Evolutionary conservation across 2,329 filamentous ascomycete species (phyloP), one percentile per base, ranked within the genome.

Genomic region (Calonectria hongkongensis): DNA sequence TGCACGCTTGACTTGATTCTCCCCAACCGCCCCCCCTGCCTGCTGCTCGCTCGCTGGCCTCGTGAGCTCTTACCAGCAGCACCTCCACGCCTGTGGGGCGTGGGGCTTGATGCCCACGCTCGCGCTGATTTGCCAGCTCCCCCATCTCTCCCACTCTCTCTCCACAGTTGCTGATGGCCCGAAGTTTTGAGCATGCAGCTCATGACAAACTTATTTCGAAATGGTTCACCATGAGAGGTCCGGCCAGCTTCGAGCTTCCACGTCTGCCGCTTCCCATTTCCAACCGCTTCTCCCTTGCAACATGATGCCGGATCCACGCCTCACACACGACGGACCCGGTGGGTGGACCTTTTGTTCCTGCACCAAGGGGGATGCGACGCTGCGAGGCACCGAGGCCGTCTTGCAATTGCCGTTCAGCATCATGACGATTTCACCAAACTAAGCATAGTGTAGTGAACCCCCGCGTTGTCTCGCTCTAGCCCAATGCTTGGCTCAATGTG

Each of bases 161-260:
- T 80, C 78, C 78, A 78, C 78, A 78, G 74, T 71, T 68, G 77
- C 78, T 80, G 78, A 80, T 80, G 77, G 70, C 70, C 68, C 56
- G 60, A 70, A 76, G 68, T 72, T 73, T 60, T 73, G 51, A 67
- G 66, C 74, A 69, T 76, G 73, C 75, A 79, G 72, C 33, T 41
- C 78, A 80, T 80, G 78, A 80, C 78, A 80, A 80, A 80, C 78
- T 73, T 73, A 78, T 77, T 80, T 78, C 72, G 72, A 74, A 80
- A 76, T 71, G 54, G 71, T 74, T 79, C 74, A 72, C 71, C 72
- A 54, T 73, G 68, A 79, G 76, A 79, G 73, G 75, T 63, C 66
- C 70, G 58, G 48, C 30, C 75, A 54, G 58, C 36, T 48, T 50
- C 15, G 39, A 73, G 64, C 75, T 70, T 71, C 51, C 66, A 73